These are phyloP conservation scores for Lactarius akahatsu DNA, from an alignment of 768 basidiomycete genomes.

Conservation along the genomic window DNA sequence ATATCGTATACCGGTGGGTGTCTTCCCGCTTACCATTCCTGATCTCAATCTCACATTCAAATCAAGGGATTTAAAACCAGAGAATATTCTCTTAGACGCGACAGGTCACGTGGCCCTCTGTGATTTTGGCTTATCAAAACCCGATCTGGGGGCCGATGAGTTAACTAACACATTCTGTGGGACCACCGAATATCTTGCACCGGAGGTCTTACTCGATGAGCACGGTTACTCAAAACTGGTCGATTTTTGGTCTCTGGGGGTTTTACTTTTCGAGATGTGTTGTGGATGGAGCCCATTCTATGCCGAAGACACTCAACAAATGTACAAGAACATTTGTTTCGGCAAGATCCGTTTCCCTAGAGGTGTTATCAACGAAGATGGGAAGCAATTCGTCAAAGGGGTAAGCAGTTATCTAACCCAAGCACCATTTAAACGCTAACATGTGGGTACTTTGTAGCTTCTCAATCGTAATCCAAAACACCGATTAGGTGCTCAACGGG, in stretches of 20 bases:
- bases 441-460: constrained; percentile 51
- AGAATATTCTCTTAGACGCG: constrained; percentile 97
- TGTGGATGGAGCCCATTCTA: constrained; percentile 99
- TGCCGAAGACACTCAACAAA: constrained; percentile 98
- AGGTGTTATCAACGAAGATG: constrained; percentile 95
- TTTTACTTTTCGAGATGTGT: constrained; percentile 98
- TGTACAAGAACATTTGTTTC: constrained; percentile 99
- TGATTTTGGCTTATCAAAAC: constrained; percentile 97
- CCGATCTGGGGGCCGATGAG: constrained; percentile 88
- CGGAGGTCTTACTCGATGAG: constrained; percentile 97
- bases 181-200: constrained; percentile 97
- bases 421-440: background rate
- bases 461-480: constrained; percentile 98
- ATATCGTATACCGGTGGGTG: constrained; percentile 87
- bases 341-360: constrained; percentile 98
- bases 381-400: constrained; percentile 98
- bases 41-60: constrained; percentile 3
- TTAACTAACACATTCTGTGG: constrained; percentile 99
- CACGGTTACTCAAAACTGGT: constrained; percentile 98
- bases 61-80: constrained; percentile 89
- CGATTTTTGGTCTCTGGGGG: constrained; percentile 97
- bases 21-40: constrained; percentile 29
- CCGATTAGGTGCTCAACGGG: constrained; percentile 86
- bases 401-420: constrained; percentile 50
- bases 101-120: constrained; percentile 98